Base-by-base conservation (phyloP, 2,329 filamentous ascomycete genomes). In the Cercospora zeina region DNA sequence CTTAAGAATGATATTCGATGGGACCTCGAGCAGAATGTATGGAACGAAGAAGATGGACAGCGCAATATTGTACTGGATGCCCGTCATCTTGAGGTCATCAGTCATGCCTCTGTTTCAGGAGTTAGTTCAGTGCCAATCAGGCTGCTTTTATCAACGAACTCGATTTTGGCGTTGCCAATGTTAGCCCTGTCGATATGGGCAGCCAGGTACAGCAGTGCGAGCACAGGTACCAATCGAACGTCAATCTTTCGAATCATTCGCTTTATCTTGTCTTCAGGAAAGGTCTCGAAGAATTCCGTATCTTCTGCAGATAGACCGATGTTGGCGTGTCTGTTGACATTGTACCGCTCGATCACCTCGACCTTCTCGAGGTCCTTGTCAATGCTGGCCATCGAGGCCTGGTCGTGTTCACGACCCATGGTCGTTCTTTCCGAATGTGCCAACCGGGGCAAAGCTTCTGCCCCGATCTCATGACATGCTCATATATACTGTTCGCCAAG, bases 151-250 rank as follows among this genome's bases (percentile, higher is more conserved):
- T 65, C 67, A 16, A 62, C 64, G 0, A 64, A 58, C n/a, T 59
- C 68, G 34, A 47, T 65, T 24, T 5, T 9, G 30, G 9, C n/a
- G 37, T 68, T 16, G 47, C 76, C 75, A 42, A 77, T 66, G 21
- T 68, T 69, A 13, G 64, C 57, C 49, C 68, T 42, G 30, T 75
- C 73, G 6, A 75, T 62, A 55, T 71, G 71, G 19, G 68, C 71
- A 1, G 74, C 68, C 0, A 75, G 65, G 63, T 74, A 74, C 1
- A 61, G 24, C 2, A 56, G 16, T 31, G 30, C 56, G 11, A 37
- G 45, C 1, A 42, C 47, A 8, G 59, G 59, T 1, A 61, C 53
- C 2, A 61, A 37, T 4, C 59, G 7, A 59, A 54, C 59, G 19
- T 64, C 62, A 7, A 62, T 16, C 24, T 62, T 64, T 9, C 62